These are phyloP conservation scores for Fraxinus sp. DNA, from an alignment of 305 asterid species.

Conservation along the genomic window DNA sequence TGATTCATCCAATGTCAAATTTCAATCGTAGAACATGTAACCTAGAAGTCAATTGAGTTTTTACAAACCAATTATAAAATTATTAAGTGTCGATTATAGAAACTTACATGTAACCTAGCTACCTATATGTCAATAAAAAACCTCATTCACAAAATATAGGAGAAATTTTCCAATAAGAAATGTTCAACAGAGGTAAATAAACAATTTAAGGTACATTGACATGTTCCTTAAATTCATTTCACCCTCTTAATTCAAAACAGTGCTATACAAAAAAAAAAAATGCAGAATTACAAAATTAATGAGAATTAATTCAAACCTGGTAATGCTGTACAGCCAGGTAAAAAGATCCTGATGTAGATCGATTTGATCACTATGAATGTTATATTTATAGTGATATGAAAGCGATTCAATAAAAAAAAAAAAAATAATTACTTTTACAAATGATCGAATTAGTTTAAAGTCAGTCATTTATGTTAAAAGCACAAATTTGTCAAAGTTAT, in stretches of 20 bases:
- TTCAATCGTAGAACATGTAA: too few species aligned
- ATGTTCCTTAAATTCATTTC: too few species aligned
- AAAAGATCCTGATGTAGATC: neutral
- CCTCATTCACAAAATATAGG: neutral
- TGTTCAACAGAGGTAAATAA: neutral
- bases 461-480: neutral
- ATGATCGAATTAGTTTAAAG: neutral
- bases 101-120: neutral
- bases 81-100: neutral
- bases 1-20: too few species aligned
- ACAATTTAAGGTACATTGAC: too few species aligned
- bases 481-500: neutral
- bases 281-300: neutral
- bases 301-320: neutral
- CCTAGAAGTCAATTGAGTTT: too few species aligned
- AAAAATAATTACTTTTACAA: neutral
- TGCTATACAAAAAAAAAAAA: neutral
- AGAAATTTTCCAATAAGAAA: neutral
- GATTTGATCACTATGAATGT: neutral
- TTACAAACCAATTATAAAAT: too few species aligned
- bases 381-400: constrained; percentile 5
- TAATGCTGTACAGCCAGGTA: neutral
- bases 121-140: too few species aligned
- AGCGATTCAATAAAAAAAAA: constrained; percentile 13
- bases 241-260: neutral